phyloP scores from a whole-genome alignment of 331 rosid species.

The Telfairia occidentalis region DNA sequence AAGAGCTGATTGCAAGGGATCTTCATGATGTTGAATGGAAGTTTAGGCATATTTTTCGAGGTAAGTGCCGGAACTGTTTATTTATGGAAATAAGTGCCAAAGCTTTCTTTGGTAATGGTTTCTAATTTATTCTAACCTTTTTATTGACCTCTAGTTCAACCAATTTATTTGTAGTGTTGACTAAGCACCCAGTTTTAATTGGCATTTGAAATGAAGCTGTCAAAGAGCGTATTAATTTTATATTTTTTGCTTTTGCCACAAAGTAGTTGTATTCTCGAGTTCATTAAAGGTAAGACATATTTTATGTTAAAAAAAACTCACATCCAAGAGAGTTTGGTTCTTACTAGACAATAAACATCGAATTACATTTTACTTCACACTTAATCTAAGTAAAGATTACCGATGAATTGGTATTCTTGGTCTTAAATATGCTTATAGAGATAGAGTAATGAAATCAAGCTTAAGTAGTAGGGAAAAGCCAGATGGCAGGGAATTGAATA shows the following conservation, averaged over 20 bases:
- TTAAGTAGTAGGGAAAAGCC: background rate
- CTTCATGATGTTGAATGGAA: conserved; percentile 94
- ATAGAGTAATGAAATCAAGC: background rate
- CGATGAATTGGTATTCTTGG: background rate
- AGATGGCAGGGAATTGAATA: background rate
- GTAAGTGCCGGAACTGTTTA: conserved; percentile 17
- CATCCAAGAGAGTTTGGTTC: background rate
- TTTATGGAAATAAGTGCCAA: background rate
- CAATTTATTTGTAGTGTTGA: background rate
- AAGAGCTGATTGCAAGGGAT: conserved; percentile 80
- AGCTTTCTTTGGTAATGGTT: background rate
- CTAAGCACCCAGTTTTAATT: background rate
- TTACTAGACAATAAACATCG: background rate
- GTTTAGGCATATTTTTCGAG: conserved; percentile 80
- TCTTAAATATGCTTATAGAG: background rate
- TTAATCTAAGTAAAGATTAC: background rate
- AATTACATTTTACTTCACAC: background rate
- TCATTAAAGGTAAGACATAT: background rate
- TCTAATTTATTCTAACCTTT: background rate
- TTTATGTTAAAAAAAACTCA: background rate
- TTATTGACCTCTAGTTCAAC: background rate
- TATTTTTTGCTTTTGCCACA: background rate
- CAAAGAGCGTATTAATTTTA: background rate
- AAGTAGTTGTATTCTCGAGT: background rate
- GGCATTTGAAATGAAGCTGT: background rate